phyloP scores from a whole-genome alignment of 1,284 basidiomycete genomes.

The Rugosomyces carneus region DNA sequence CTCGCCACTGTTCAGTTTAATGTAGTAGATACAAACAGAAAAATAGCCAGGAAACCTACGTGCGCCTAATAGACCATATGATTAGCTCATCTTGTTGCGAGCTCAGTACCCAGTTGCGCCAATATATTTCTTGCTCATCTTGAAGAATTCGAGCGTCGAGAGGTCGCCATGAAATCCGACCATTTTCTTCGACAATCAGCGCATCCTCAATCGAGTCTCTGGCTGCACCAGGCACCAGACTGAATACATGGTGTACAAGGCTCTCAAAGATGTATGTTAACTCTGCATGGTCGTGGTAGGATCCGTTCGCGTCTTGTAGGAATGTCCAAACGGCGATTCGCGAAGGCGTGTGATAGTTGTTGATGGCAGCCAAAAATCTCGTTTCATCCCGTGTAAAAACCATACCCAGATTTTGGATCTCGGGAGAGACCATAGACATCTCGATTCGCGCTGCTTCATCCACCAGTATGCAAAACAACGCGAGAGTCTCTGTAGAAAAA shows the following conservation, averaged over 20 bases:
- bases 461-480: not conserved
- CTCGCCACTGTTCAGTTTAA: not conserved
- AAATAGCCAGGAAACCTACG: not conserved
- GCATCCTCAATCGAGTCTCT: not conserved
- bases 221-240: not conserved
- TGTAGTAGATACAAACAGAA: not conserved
- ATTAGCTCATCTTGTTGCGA: not conserved
- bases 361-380: not conserved
- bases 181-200: not conserved
- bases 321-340: not conserved
- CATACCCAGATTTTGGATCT: not conserved
- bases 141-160: too few species aligned
- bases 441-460: not conserved
- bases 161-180: not conserved
- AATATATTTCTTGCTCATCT: not conserved
- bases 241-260: not conserved
- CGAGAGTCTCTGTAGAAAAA: too few species aligned
- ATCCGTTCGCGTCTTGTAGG: not conserved
- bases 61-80: not conserved
- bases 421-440: not conserved
- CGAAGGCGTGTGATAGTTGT: too few species aligned
- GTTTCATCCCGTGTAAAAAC: not conserved
- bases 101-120: not conserved
- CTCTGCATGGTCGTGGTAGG: not conserved
- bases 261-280: not conserved